Percentiles rank a stretch among this genome's conserved stretches.
Evolutionary conservation across 805 yeast species (phyloP).

Genomic region (Dipodascus geniculatus): DNA sequence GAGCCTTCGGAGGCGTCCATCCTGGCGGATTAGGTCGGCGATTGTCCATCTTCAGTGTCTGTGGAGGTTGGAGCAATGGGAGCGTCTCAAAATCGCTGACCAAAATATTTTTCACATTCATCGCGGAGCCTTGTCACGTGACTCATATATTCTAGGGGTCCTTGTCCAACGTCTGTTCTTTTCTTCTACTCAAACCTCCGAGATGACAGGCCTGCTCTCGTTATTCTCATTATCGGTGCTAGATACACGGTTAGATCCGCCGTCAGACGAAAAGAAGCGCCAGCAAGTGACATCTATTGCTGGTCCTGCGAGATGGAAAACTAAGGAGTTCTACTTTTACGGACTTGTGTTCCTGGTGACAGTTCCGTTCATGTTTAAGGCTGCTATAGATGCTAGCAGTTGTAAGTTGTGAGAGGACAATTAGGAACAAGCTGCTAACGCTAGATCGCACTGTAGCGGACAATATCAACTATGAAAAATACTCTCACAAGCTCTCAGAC

Average conservation of each 20-base stretch:
- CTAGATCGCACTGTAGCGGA: constrained; percentile 24
- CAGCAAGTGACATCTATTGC: constrained; percentile 19
- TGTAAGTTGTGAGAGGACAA: constrained; percentile 5
- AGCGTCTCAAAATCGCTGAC: no score
- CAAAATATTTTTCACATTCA: background rate
- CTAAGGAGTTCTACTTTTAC: constrained; percentile 66
- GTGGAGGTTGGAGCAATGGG: no score
- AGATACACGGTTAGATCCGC: constrained; percentile 31
- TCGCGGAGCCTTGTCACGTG: background rate
- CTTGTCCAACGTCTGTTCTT: background rate
- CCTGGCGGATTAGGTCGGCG: constrained; percentile 68
- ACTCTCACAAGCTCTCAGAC: constrained; percentile 45
- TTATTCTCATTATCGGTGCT: constrained; percentile 30
- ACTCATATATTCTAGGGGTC: background rate
- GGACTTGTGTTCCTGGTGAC: constrained; percentile 47
- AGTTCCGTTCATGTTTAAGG: constrained; percentile 72
- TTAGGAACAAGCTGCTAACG: constrained; percentile 1
- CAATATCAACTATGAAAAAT: constrained; percentile 61
- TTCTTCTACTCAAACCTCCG: background rate
- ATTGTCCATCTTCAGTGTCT: constrained; percentile 24
- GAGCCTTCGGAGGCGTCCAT: constrained; percentile 73
- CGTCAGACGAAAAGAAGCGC: constrained; percentile 22
- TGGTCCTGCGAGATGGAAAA: constrained; percentile 52
- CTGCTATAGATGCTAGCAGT: constrained; percentile 73
- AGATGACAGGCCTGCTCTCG: background rate